phyloP scores from a whole-genome alignment of 805 yeast species.

The Lachancea kluyveri region DNA sequence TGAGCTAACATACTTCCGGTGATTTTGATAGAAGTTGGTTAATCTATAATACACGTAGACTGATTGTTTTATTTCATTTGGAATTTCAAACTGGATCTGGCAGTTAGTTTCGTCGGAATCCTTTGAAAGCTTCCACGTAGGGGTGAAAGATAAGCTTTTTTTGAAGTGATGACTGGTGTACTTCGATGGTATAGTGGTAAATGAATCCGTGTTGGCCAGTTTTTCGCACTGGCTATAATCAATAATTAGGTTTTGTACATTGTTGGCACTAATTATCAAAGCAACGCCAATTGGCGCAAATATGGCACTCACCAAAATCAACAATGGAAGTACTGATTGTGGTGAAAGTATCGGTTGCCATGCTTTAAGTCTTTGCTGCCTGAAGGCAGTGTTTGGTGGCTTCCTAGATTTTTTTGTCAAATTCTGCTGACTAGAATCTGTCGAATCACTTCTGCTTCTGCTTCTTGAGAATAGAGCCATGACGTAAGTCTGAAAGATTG shows the following conservation, averaged over 20 bases:
- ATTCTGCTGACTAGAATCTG: conserved; percentile 1
- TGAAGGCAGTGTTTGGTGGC: conserved; percentile 71
- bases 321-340: conserved; percentile 78
- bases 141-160: conserved; percentile 29
- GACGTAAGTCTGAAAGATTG: too few species aligned
- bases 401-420: conserved; percentile 37
- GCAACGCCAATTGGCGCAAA: conserved; percentile 92
- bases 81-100: conserved; percentile 63
- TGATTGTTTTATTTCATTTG: conserved; percentile 63
- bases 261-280: conserved; percentile 66
- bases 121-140: conserved; percentile 59
- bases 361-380: conserved; percentile 61
- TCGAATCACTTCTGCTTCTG: too few species aligned
- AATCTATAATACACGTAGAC: conserved; percentile 75
- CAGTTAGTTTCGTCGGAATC: conserved; percentile 45
- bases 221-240: conserved; percentile 68
- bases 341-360: conserved; percentile 90
- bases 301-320: conserved; percentile 65
- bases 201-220: conserved; percentile 40
- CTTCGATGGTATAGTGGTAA: conserved; percentile 49
- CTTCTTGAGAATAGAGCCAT: too few species aligned
- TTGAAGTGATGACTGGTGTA: conserved; percentile 60
- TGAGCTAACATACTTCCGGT: conserved; percentile 85
- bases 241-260: conserved; percentile 67
- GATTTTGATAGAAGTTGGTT: conserved; percentile 91